Evolutionary conservation across 2,329 filamentous ascomycete genomes (phyloP).

Genomic region (Penicillium nordicum): DNA sequence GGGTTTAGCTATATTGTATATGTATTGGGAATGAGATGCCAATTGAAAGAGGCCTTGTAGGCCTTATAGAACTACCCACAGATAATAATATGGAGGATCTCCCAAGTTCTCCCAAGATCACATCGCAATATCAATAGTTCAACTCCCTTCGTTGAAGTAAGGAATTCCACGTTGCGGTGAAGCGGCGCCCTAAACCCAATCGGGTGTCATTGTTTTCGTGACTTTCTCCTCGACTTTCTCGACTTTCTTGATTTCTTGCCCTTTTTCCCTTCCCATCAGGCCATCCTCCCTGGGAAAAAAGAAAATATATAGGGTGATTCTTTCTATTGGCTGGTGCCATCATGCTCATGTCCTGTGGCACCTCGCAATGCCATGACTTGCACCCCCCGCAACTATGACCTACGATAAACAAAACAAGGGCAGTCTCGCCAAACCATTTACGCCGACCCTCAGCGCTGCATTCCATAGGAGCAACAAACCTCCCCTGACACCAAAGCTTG

Average conservation of each 20-base stretch:
- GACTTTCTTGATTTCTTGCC: not conserved
- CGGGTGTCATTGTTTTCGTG: constrained; percentile 27
- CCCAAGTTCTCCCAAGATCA: not conserved
- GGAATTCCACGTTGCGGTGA: constrained; percentile 25
- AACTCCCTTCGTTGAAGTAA: constrained; percentile 2
- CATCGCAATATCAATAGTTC: not conserved
- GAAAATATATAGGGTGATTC: not conserved
- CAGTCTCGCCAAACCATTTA: constrained; percentile 57
- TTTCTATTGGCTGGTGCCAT: constrained; percentile 23
- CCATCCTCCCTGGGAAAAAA: constrained; percentile 15
- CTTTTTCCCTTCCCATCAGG: constrained; percentile 3
- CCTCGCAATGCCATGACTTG: constrained; percentile 48
- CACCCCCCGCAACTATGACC: constrained; percentile 45
- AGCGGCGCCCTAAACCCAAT: constrained; percentile 27
- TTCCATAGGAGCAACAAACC: constrained; percentile 54
- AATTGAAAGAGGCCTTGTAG: not conserved
- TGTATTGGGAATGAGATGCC: not conserved
- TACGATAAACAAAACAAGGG: constrained; percentile 52
- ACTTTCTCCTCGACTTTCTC: constrained; percentile 13
- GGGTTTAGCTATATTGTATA: too few species aligned
- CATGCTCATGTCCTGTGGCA: constrained; percentile 33
- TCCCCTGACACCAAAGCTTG: constrained; percentile 60
- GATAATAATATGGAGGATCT: not conserved
- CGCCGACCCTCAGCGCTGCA: constrained; percentile 65
- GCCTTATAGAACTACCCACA: not conserved